Evolutionary conservation across 1,284 basidiomycete genomes (phyloP), one percentile per base, ranked within the genome.

Genomic region (Amylostereum areolatum): DNA sequence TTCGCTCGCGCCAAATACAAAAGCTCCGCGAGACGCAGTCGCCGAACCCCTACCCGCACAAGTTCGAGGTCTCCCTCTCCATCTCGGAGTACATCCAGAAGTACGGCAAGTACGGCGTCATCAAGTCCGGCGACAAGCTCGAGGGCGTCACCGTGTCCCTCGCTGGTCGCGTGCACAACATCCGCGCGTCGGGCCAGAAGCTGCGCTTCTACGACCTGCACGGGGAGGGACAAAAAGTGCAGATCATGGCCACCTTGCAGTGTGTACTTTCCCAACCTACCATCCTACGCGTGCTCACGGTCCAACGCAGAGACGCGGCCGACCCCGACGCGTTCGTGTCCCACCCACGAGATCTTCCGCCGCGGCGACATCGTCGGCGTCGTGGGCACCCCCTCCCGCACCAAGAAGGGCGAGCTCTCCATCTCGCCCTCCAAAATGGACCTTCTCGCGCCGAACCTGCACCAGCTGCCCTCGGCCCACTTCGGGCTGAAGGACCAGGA

Each of bases 41-140:
- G 31, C 93, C 92, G 4, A 92, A 96, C 66, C 96, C 97, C 3
- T 99, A 99, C 75, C 96, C 97, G 24, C 97, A 99, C 85, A 99
- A 99, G 81, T 99, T 99, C 75, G 70, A 97, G 61, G 94, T 97
- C 40, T 76, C 87, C 44, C 75, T 74, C 55, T 91, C 89, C n/a
- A 75, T 99, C 61, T 74, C 82, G 12, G 65, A 73, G 10, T 99
- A 87, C 70, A 83, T 98, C 64, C 67, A 78, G 11, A 72, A 79
- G 52, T 99, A 92, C 64, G 89, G 89, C 40, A 51, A 62, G 29
- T 85, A 90, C 48, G 88, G 86, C 50, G 76, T 81, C 65, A 81
- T 94, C 56, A 63, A 71, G 18, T 59, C 80, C 30, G 88, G 85
- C 12, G 66, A 72, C 56, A 83, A 80, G 70, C 69, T 84, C 3